Evolutionary conservation across 129 eudicot genomes (phyloP).

Genomic region (Centaurea solstitialis): DNA sequence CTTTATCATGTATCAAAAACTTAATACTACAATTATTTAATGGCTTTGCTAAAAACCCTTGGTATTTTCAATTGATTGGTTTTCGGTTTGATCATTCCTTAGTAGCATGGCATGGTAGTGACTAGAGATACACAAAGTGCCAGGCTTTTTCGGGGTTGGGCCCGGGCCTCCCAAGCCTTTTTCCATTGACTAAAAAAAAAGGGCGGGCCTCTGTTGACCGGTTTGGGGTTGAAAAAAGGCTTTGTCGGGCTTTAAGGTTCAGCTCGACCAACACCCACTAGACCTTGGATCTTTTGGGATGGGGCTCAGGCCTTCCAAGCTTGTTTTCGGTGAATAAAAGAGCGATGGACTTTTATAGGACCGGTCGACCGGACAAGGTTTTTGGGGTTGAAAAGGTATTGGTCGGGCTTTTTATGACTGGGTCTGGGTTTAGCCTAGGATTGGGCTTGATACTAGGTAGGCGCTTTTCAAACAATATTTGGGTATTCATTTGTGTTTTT

Average conservation of each 20-base stretch:
- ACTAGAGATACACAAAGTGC: neutral
- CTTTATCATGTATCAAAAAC: conserved; percentile 2
- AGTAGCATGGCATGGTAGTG: neutral
- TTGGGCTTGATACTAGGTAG: no score
- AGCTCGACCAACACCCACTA: no score
- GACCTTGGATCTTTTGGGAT: no score
- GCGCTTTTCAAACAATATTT: no score
- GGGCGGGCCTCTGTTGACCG: neutral
- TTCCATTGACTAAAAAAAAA: neutral
- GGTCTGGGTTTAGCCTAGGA: no score
- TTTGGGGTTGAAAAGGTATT: no score
- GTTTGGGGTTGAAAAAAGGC: no score
- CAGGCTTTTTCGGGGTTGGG: neutral
- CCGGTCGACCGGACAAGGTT: no score
- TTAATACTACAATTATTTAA: neutral
- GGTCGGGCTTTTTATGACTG: no score
- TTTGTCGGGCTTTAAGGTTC: no score
- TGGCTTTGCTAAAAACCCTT: neutral
- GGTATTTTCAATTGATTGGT: conserved; percentile 5
- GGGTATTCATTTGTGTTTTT: no score
- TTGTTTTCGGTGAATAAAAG: neutral
- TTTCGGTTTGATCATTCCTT: neutral
- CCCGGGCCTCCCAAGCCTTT: neutral
- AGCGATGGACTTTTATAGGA: no score
- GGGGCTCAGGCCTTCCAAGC: neutral